phyloP scores from a whole-genome alignment of 306 rosid species.

The Comarum palustre region DNA sequence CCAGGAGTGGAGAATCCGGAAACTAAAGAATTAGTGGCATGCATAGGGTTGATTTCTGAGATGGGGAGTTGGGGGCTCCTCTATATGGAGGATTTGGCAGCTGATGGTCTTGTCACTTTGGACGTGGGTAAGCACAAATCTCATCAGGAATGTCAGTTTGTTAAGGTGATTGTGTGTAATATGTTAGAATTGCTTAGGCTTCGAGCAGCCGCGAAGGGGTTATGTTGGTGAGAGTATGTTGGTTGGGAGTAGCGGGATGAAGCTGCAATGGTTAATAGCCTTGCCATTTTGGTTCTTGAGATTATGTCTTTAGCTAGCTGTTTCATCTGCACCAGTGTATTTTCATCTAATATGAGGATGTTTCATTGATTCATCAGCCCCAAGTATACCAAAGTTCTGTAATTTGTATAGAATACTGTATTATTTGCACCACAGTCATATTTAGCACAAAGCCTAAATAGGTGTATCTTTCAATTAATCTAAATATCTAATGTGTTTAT shows the following conservation, averaged over 20 bases:
- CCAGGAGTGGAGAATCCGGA: too few species aligned
- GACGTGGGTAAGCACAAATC: constrained; percentile 43
- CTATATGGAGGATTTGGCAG: constrained; percentile 47
- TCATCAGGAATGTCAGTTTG: constrained; percentile 53
- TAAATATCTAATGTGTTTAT: neutral
- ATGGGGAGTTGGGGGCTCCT: constrained; percentile 47
- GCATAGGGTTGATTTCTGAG: constrained; percentile 23
- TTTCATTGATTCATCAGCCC: too few species aligned
- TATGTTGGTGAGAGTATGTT: too few species aligned
- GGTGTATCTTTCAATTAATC: too few species aligned
- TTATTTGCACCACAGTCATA: neutral
- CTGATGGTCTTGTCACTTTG: constrained; percentile 26
- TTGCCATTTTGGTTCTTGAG: constrained; percentile 37
- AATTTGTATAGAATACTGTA: neutral
- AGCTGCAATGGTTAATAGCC: constrained; percentile 14
- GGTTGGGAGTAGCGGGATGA: constrained; percentile 29
- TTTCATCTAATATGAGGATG: constrained; percentile 24
- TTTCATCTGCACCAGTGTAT: constrained; percentile 15
- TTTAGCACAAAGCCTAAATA: too few species aligned
- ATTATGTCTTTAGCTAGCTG: neutral
- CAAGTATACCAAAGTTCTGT: too few species aligned
- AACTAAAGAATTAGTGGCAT: too few species aligned
- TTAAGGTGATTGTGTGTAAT: constrained; percentile 29
- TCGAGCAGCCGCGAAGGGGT: constrained; percentile 40
- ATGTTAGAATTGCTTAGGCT: constrained; percentile 42